Base-by-base conservation (phyloP, 1,139 yeast genomes). In the Scheffersomyces quercinus region DNA sequence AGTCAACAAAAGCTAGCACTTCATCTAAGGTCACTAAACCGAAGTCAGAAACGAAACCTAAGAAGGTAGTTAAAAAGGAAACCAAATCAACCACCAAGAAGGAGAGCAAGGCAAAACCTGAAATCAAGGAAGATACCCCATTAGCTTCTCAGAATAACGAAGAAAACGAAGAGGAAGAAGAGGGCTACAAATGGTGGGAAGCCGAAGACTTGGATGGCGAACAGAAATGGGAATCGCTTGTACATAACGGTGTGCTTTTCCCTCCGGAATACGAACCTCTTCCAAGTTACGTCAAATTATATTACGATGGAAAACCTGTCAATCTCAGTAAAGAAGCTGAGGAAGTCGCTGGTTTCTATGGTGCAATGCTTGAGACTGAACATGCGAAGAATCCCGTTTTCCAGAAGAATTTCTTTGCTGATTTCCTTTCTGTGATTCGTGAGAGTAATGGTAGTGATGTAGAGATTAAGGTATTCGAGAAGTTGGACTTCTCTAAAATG, bases 301-400 rank as follows among this genome's bases (percentile, higher is more conserved):
- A 80, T 49, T 91, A 91, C 58, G 85, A 86, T 52, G 89, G 88
- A 1, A 75, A 79, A 51, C 86, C 93, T 0, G 89, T 91, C 1
- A 70, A 69, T 26, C 71, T 91, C 47, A 93, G 96, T 0, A 67
- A 70, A 1, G 88, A 77, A 44, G 98, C 97, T 2, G 99, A 93
- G 65, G 98, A 93, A 64, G 97, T 93, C 30, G 98, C 97, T 0
- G 97, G 97, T 0, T 91, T 90, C 60, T 93, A 76, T 64, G 98
- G 87, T 13, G 97, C 97, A 6, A 78, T 91, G 81, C 50, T 91
- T 36, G 91, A 88, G 54, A 79, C 95, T 0, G 97, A 90, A 53
- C 97, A 91, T 64, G 95, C 91, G 11, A 77, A 82, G 51, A 91
- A 90, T 59, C 91, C 95, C 0, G 83, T 81, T 1, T 93, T 93